Conservation (phyloP, 2,329 filamentous ascomycete genomes). For the Ophioceras dolichostomum region DNA sequence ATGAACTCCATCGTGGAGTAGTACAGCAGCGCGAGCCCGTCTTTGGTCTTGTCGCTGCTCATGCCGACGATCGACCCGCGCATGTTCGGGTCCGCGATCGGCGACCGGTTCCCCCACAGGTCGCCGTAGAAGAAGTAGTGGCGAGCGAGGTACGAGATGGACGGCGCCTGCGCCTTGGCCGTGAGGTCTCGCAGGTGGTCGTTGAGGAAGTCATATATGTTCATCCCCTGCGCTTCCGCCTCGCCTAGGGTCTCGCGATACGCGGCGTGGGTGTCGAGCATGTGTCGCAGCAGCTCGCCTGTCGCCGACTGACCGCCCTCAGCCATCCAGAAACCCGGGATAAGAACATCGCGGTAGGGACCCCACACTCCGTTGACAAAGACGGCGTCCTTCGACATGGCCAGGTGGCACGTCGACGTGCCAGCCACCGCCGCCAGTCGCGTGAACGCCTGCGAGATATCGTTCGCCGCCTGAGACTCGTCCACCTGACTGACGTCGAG, state of each 20-base stretch:
- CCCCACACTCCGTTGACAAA: conserved; percentile 97
- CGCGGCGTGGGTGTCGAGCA: conserved; percentile 89
- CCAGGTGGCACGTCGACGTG: conserved; percentile 93
- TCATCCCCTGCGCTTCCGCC: conserved; percentile 69
- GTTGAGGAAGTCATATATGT: conserved; percentile 94
- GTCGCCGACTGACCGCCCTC: conserved; percentile 96
- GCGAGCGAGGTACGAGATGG: conserved; percentile 72
- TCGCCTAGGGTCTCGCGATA: conserved; percentile 63
- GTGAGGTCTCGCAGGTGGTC: conserved; percentile 69
- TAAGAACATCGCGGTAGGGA: conserved; percentile 85
- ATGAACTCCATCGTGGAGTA: conserved; percentile 98
- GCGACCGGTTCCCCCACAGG: conserved; percentile 91
- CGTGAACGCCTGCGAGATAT: conserved; percentile 84
- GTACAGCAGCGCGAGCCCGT: conserved; percentile 83
- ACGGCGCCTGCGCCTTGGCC: conserved; percentile 56
- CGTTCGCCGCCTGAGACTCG: conserved; percentile 59
- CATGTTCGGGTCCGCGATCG: conserved; percentile 88
- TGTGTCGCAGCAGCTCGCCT: conserved; percentile 84
- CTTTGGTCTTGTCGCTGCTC: conserved; percentile 73
- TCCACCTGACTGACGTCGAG: conserved; percentile 57
- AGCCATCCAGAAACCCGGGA: conserved; percentile 91
- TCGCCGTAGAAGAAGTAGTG: conserved; percentile 99
- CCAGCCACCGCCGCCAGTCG: conserved; percentile 89
- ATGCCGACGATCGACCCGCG: conserved; percentile 79
- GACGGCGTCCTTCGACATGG: conserved; percentile 85